Evolutionary conservation across 2,329 filamentous ascomycete genomes (phyloP), one percentile per base, ranked within the genome.

Genomic region (Claviceps maximensis): DNA sequence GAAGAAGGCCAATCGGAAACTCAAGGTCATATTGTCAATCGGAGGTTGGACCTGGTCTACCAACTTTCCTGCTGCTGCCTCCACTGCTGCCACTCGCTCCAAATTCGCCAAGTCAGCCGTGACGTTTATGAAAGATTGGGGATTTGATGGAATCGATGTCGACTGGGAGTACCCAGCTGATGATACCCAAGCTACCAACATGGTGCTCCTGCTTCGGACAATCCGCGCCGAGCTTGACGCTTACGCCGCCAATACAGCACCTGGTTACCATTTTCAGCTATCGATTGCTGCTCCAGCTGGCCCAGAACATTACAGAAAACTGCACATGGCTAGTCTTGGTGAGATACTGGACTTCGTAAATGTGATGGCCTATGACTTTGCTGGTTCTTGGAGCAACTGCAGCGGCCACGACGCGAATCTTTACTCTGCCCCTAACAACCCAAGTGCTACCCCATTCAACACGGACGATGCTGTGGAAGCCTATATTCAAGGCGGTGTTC

Each of bases 1-100:
- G 45, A 95, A 95, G 70, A 83, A 90, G 66, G 67, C 75, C 54
- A 84, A 95, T 66, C 82, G 88, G 17, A 79, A 87, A 47, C 67
- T 95, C 52, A 94, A 94, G 64, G 75, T 85, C 1, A 73, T 94
- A 23, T 76, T 95, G 4, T 87, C 81, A 48, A 88, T 95, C 58
- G 89, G 89, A 48, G 89, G 89, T 31, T 94, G 86, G 86, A 89
- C 86, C 0, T 93, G 87, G 68, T 89, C 86, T 2, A 71, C 76
- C 59, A 87, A 88, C 65, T 91, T 95, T 63, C 74, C 86, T 1
- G 71, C 73, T 1, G 83, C 83, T 0, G 80, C 83, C 10, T 80
- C 79, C 55, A 85, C 83, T 0, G 74, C 76, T 0, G 68, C 73
- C 2, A 82, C 79, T 17, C 78, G 88, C 17, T 67, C 73, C 38